Evolutionary conservation across 129 eudicot genomes (phyloP).

Genomic region (Artemisia argyi): DNA sequence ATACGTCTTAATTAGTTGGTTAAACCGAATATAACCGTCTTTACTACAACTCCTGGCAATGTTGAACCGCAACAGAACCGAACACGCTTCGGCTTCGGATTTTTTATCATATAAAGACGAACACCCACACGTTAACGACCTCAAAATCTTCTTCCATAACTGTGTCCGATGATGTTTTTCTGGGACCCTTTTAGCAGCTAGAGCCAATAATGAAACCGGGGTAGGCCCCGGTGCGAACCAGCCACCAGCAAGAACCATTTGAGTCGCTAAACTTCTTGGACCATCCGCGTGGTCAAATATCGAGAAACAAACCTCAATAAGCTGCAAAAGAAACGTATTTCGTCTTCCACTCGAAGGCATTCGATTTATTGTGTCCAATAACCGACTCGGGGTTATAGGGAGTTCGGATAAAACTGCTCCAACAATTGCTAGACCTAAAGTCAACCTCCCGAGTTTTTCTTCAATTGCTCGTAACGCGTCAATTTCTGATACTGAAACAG

Average conservation of each 20-base stretch:
- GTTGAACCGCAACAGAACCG: conserved; percentile 73
- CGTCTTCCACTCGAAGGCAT: conserved; percentile 74
- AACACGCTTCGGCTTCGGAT: conserved; percentile 88
- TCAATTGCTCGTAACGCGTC: conserved; percentile 82
- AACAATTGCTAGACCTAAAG: conserved; percentile 87
- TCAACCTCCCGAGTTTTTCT: conserved; percentile 91
- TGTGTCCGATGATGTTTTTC: conserved; percentile 66
- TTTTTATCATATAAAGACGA: conserved; percentile 64
- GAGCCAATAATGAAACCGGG: conserved; percentile 68
- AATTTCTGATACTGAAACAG: conserved; percentile 51
- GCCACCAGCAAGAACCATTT: conserved; percentile 93
- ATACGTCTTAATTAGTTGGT: conserved; percentile 68
- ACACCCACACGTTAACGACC: conserved; percentile 81
- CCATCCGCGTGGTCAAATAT: conserved; percentile 95
- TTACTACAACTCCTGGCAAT: conserved; percentile 68
- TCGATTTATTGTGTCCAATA: conserved; percentile 84
- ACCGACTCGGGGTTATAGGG: conserved; percentile 89
- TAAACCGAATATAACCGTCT: conserved; percentile 71
- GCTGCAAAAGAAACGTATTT: conserved; percentile 81
- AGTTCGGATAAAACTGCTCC: conserved; percentile 93
- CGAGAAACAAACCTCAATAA: conserved; percentile 92
- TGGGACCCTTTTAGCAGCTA: conserved; percentile 78
- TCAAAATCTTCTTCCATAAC: conserved; percentile 64
- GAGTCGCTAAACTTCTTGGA: conserved; percentile 77
- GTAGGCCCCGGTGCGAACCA: conserved; percentile 93